phyloP scores from a whole-genome alignment of 192 early-diverging fungal genomes.

The Coemansia sp. region DNA sequence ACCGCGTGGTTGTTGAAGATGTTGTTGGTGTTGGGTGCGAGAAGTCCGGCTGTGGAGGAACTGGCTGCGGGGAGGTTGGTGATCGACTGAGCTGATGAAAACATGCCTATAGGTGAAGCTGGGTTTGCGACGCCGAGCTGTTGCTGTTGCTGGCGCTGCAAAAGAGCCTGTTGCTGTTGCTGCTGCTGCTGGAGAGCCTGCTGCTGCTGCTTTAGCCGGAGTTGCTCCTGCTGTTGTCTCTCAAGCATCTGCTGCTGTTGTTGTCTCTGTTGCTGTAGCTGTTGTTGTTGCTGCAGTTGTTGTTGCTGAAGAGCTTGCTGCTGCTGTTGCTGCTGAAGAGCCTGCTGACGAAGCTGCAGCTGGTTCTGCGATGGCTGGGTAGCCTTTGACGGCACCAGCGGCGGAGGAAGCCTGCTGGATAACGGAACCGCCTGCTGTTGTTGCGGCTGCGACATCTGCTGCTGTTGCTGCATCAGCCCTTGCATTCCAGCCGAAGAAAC shows the following conservation, averaged over 20 bases:
- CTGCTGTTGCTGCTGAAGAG: slow-evolving; percentile 16
- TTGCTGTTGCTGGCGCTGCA: slow-evolving; percentile 21
- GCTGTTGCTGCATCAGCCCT: slow-evolving; percentile 10
- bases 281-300: neutral
- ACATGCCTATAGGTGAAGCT: slow-evolving; percentile 13
- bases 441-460: slow-evolving; percentile 7
- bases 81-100: slow-evolving; percentile 24
- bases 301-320: slow-evolving; percentile 11
- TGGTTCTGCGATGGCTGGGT: slow-evolving; percentile 20
- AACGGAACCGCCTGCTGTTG: slow-evolving; percentile 30
- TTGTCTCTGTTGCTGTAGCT: slow-evolving; percentile 6
- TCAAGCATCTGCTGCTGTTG: slow-evolving; percentile 3
- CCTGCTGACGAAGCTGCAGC: slow-evolving; percentile 9
- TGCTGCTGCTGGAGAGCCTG: neutral
- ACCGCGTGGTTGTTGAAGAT: slow-evolving; percentile 37
- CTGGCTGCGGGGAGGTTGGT: slow-evolving; percentile 33
- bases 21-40: slow-evolving; percentile 1
- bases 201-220: neutral
- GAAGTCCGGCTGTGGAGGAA: slow-evolving; percentile 28
- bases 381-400: slow-evolving; percentile 38
- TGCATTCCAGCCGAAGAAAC: slow-evolving; percentile 2
- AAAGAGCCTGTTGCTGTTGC: neutral
- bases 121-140: slow-evolving; percentile 10
- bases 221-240: slow-evolving; percentile 10
- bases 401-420: slow-evolving; percentile 43